Evolutionary conservation across 2,329 filamentous ascomycete species (phyloP), one percentile per base, ranked within the genome.

Genomic region (Macrophomina pseudophaseolina): DNA sequence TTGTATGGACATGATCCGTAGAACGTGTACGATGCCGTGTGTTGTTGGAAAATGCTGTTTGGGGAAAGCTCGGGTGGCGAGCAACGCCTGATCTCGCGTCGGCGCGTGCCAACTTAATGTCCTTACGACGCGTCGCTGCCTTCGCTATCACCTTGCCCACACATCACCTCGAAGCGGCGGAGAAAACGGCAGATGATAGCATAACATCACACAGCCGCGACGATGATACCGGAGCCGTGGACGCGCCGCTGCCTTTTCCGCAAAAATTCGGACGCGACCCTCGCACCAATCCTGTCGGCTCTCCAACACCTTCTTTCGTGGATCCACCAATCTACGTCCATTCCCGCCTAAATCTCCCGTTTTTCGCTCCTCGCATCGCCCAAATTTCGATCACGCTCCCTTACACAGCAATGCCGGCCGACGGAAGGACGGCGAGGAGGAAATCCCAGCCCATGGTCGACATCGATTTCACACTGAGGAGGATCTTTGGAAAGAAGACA

Each of bases 401-500:
- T 38, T 12, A 12, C 9, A 4, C n/a, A 49, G 40, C 14, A 11
- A 79, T 78, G 77, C 71, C 75, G 12, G 71, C 69, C 42, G 72
- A 74, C 53, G 71, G 72, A 64, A 77, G 75, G 66, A 67, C 69
- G 35, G 72, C 74, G 56, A 72, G 72, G 65, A 76, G 75, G 65
- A 68, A 69, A 23, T 56, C 42, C 8, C 11, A n/a, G 67, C 70
- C 30, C 74, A 74, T 49, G 73, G 74, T 64, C 30, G 91, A 94
- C 76, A 84, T 93, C 68, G 90, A 91, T 69, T 93, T 92, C 74
- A 92, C 91, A 5, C 81, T 94, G 38, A 86, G 88, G 56, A 85
- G 87, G 28, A 90, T 92, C 62, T 94, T 94, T 79, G 86, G 87
- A 68, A 94, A 93, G 75, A 79, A 84, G 12, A 81, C 84, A n/a